Evolutionary conservation across 805 yeast species (phyloP).

Genomic region (Candida incommunis): DNA sequence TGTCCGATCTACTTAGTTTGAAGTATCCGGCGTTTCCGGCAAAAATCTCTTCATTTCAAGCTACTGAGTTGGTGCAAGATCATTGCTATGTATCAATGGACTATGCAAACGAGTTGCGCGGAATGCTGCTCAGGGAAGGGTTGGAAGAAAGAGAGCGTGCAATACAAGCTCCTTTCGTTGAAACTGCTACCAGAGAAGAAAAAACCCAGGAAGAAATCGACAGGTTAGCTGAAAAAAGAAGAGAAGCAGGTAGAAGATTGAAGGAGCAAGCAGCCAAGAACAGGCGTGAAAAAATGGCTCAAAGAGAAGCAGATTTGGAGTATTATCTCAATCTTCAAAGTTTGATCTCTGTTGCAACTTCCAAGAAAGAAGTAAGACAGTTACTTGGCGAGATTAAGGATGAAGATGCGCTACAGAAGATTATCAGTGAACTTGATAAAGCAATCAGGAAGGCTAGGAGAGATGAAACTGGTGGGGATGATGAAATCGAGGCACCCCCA

Average conservation of each 20-base stretch:
- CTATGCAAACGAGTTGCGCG: conserved; percentile 48
- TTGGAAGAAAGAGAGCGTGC: conserved; percentile 61
- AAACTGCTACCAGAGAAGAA: conserved; percentile 41
- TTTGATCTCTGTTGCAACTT: conserved; percentile 27
- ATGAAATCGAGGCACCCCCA: conserved; percentile 35
- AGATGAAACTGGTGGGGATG: conserved; percentile 31
- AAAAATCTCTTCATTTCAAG: conserved; percentile 47
- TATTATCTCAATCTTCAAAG: conserved; percentile 51
- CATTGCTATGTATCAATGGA: conserved; percentile 64
- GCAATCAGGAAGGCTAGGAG: conserved; percentile 35
- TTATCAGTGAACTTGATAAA: conserved; percentile 48
- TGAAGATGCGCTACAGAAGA: conserved; percentile 55
- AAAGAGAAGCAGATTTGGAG: conserved; percentile 66
- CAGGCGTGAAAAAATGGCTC: conserved; percentile 62
- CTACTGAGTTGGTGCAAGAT: conserved; percentile 54
- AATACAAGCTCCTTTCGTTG: conserved; percentile 69
- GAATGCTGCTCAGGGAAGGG: conserved; percentile 42
- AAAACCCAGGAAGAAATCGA: conserved; percentile 76
- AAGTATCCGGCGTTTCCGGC: conserved; percentile 91
- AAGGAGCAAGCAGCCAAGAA: conserved; percentile 88
- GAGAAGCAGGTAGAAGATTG: conserved; percentile 73
- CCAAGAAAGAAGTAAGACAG: conserved; percentile 39
- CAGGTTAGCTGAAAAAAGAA: conserved; percentile 60
- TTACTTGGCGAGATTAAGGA: conserved; percentile 59
- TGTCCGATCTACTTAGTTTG: conserved; percentile 49